Percentiles rank a stretch among this genome's conserved stretches.
These are phyloP conservation scores for Botryotinia calthae DNA, from an alignment of 2,329 filamentous ascomycete species.

Conservation along the genomic window DNA sequence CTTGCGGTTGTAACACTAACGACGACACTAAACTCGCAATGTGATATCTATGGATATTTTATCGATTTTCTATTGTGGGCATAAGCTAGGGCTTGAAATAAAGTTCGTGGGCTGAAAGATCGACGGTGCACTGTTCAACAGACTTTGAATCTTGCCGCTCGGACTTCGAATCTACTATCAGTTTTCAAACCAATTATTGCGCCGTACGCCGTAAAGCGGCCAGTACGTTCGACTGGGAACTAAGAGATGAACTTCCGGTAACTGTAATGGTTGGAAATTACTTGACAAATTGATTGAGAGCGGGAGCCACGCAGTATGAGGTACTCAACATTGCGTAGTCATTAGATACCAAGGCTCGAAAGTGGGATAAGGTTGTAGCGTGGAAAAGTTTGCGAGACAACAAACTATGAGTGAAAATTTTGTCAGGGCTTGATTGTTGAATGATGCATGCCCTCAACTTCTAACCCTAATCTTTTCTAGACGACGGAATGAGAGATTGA, in stretches of 20 bases:
- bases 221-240: neutral
- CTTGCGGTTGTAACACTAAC: neutral
- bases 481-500: no score
- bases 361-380: constrained; percentile 8
- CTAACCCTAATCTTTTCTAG: neutral
- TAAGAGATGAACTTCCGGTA: neutral
- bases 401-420: neutral
- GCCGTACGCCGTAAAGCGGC: neutral
- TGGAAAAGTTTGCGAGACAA: neutral
- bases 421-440: neutral
- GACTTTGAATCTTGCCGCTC: neutral
- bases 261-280: neutral
- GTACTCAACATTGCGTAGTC: neutral
- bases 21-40: neutral
- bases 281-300: neutral
- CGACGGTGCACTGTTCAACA: constrained; percentile 6
- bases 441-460: neutral
- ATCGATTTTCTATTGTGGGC: neutral
- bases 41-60: neutral
- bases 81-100: neutral
- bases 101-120: constrained; percentile 3
- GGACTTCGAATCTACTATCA: neutral
- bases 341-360: neutral
- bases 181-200: neutral
- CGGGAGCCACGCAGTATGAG: neutral